phyloP scores from a whole-genome alignment of 2,329 filamentous ascomycete species.

The Penicillium thymicola region DNA sequence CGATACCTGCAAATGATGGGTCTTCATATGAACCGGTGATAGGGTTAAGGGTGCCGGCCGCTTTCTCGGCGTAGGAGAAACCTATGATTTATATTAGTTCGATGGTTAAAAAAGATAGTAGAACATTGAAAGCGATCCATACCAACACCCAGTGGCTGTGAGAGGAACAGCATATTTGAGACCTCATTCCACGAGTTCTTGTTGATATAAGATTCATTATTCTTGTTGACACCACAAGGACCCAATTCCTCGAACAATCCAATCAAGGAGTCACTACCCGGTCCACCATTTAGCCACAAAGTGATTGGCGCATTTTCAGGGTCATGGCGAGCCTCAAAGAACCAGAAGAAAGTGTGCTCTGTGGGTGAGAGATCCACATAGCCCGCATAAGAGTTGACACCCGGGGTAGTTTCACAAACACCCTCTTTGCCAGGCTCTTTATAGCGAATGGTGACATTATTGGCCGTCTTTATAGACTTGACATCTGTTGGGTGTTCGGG shows the following conservation, averaged over 20 bases:
- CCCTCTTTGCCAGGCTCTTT: constrained; percentile 53
- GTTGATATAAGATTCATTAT: constrained; percentile 50
- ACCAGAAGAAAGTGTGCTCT: constrained; percentile 54
- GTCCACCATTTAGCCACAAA: constrained; percentile 44
- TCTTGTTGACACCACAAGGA: constrained; percentile 45
- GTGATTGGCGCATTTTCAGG: constrained; percentile 45
- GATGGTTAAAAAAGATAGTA: not conserved
- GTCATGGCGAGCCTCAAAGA: constrained; percentile 55
- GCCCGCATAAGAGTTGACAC: constrained; percentile 56
- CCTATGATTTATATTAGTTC: constrained; percentile 19
- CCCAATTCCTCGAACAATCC: constrained; percentile 44
- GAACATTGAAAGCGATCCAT: constrained; percentile 6
- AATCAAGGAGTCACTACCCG: constrained; percentile 43
- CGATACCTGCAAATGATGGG: constrained; percentile 40
- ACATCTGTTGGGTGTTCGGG: constrained; percentile 38
- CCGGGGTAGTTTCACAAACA: constrained; percentile 54
- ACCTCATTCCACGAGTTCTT: constrained; percentile 60
- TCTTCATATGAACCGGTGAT: constrained; percentile 48
- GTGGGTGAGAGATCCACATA: constrained; percentile 53
- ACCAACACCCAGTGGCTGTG: constrained; percentile 59
- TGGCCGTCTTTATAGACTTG: constrained; percentile 39
- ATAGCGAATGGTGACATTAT: constrained; percentile 54
- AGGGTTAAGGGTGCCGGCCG: constrained; percentile 42
- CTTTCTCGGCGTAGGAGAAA: constrained; percentile 36
- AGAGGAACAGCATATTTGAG: constrained; percentile 60